Evolutionary conservation across 345 rosid species (phyloP), one percentile per base, ranked within the genome.

Genomic region (Populus simonii): DNA sequence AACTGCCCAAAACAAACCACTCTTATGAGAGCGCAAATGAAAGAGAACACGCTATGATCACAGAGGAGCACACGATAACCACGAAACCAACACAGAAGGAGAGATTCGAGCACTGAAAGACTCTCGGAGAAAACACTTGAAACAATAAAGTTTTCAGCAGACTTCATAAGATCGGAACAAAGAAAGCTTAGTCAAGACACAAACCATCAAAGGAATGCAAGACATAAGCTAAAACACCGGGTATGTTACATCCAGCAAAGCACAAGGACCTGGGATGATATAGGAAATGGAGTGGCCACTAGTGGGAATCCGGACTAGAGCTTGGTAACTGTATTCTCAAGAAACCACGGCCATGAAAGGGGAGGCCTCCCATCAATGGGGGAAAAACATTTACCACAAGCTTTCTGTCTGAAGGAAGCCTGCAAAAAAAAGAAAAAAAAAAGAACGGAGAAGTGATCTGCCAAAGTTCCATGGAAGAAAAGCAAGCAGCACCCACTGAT

Each of bases 381-480:
- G 80, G 74, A 77, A 74, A 80, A 82, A 77, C 62, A 43, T 72
- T 68, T 23, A 31, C 45, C 85, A 86, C 94, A 82, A 79, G 89
- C 94, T 84, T 82, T 74, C 79, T 3, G 53, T 23, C 49, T 68
- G 25, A 23, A 35, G 79, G 73, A 76, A 86, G 91, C 94, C 79
- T 80, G 88, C 79, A 80, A 90, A 90, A 90, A 80, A 47, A 47
- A 41, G 15, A 11, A 10, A 2, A 33, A 4, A 38, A 6, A 35
- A 68, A 10, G 36, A 71, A 49, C 57, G 78, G 61, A 41, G 38
- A 10, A 23, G 71, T 70, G 73, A 82, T 69, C 78, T 51, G 81
- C 89, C 86, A 78, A 73, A 80, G 73, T 80, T 71, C 79, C 87
- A 86, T 35, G 83, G 81, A 85, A 88, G 88, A 86, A 83, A 87